Percentiles rank a stretch among this genome's conserved stretches.
Conservation (phyloP, 2,329 filamentous ascomycete genomes). For the Fusarium sp. region DNA sequence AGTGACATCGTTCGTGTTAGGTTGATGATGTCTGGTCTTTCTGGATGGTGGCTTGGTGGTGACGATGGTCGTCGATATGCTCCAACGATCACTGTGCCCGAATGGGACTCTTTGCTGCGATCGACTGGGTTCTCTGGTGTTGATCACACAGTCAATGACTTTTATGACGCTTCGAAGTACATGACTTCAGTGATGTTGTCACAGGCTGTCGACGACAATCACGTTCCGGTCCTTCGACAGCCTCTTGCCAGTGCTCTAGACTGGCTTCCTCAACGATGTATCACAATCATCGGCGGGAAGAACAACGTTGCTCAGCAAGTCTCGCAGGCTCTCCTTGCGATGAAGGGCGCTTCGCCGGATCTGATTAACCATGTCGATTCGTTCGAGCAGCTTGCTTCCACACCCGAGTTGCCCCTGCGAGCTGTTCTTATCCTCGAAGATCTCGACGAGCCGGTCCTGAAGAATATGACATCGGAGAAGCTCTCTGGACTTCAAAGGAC, state of each 20-base stretch:
- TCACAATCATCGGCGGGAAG: not conserved
- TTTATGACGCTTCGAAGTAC: not conserved
- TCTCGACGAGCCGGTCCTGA: not conserved
- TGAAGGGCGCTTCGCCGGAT: not conserved
- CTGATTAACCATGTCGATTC: not conserved
- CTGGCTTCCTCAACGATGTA: not conserved
- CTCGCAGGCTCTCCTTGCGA: not conserved
- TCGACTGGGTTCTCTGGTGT: not conserved
- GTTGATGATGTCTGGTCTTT: constrained; percentile 1
- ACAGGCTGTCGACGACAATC: not conserved
- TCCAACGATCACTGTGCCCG: not conserved
- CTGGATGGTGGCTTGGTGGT: constrained; percentile 15
- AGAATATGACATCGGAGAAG: not conserved
- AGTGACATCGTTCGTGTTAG: not conserved
- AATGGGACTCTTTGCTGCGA: not conserved
- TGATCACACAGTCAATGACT: not conserved
- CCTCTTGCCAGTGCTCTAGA: not conserved
- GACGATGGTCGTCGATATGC: constrained; percentile 4
- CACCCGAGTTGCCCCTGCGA: not conserved
- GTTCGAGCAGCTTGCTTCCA: not conserved
- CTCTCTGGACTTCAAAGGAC: not conserved
- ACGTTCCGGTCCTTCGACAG: not conserved
- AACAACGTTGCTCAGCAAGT: not conserved
- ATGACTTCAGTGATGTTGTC: not conserved
- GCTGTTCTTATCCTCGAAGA: not conserved